Evolutionary conservation across 83 land plant species (phyloP).

Genomic region (Thuja plicata): DNA sequence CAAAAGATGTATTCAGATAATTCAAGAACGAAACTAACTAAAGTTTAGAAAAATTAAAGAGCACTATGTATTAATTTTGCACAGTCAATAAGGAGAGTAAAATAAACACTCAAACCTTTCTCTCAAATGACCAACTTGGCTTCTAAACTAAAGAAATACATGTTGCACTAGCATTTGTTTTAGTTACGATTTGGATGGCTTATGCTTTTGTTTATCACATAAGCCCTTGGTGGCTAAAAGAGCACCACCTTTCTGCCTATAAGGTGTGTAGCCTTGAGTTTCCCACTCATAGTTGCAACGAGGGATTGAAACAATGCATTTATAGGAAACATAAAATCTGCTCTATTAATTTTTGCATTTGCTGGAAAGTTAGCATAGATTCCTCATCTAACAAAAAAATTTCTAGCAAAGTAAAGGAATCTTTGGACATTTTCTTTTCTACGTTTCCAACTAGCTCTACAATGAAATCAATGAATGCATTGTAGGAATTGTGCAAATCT

Average conservation of each 20-base stretch:
- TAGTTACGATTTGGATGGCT: slow-evolving; percentile 91
- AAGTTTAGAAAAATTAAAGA: background rate
- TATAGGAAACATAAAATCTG: slow-evolving; percentile 8
- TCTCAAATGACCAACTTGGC: slow-evolving; percentile 92
- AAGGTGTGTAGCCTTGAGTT: slow-evolving; percentile 60
- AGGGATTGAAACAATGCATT: background rate
- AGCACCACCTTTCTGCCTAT: slow-evolving; percentile 94
- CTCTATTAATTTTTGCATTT: background rate
- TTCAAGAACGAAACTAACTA: background rate
- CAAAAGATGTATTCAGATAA: background rate
- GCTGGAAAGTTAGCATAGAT: background rate
- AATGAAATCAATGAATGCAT: slow-evolving; percentile 94
- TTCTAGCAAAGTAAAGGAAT: slow-evolving; percentile 79
- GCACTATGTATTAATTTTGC: background rate
- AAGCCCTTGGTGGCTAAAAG: slow-evolving; percentile 89
- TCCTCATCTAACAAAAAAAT: slow-evolving; percentile 72
- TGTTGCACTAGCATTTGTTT: slow-evolving; percentile 97
- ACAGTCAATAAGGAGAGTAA: background rate
- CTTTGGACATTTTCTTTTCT: slow-evolving; percentile 92
- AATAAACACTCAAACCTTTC: slow-evolving; percentile 68
- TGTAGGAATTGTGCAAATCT: slow-evolving; percentile 94
- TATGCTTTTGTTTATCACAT: slow-evolving; percentile 87
- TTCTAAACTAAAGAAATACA: slow-evolving; percentile 92
- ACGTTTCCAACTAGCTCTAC: slow-evolving; percentile 91
- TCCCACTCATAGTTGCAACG: slow-evolving; percentile 72